Percentiles rank a stretch among this genome's conserved stretches.
phyloP scores from a whole-genome alignment of 257 asterid genomes.

The Orobanche coerulescens region DNA sequence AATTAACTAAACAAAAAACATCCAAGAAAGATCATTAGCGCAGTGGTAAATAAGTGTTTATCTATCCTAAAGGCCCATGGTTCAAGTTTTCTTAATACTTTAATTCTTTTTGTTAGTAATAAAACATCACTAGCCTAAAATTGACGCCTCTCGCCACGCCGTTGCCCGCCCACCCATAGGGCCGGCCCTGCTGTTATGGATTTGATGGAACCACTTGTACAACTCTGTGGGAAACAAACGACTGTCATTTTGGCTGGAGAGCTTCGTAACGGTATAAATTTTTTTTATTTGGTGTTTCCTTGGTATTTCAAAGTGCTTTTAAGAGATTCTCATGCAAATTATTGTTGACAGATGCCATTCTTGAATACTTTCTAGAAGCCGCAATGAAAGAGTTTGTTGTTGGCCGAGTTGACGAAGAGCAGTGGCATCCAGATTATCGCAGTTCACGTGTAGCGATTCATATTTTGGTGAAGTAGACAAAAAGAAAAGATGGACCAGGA shows the following conservation, averaged over 20 bases:
- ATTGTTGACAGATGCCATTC: constrained; percentile 64
- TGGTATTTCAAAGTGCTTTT: neutral
- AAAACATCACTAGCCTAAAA: too few species aligned
- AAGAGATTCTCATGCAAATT: neutral
- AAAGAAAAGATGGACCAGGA: constrained; percentile 19
- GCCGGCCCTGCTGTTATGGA: too few species aligned
- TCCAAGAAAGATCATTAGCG: too few species aligned
- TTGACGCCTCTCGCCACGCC: too few species aligned
- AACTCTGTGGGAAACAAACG: constrained; percentile 64
- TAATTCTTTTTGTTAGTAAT: too few species aligned
- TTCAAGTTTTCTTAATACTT: too few species aligned
- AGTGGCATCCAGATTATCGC: constrained; percentile 86
- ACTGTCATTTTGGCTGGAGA: constrained; percentile 85
- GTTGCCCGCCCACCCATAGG: too few species aligned
- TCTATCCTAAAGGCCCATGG: too few species aligned
- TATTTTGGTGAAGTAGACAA: constrained; percentile 66
- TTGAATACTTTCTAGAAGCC: constrained; percentile 77
- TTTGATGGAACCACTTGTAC: constrained; percentile 58
- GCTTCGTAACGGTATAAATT: constrained; percentile 73
- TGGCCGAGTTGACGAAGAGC: constrained; percentile 61
- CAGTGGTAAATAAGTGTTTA: too few species aligned
- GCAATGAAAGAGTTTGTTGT: constrained; percentile 57
- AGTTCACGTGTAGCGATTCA: constrained; percentile 67
- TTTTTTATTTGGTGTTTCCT: neutral
- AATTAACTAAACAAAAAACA: too few species aligned